Evolutionary conservation across 495 filamentous ascomycete species (phyloP), one percentile per base, ranked within the genome.

Genomic region (Hyaloscypha finlandica): DNA sequence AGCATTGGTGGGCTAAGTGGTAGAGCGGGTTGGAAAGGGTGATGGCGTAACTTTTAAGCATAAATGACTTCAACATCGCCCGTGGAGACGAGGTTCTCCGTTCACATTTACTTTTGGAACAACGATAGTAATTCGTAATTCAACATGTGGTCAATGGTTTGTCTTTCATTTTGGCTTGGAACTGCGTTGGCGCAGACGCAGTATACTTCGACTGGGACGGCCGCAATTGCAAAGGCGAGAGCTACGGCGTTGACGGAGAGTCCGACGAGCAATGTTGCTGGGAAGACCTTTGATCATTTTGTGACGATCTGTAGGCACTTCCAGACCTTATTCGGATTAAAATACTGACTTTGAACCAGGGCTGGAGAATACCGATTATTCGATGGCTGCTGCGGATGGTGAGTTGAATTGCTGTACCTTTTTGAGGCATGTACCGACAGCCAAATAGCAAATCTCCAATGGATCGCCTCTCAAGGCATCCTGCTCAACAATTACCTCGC

Each of bases 291-390:
- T 69, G 80, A 91, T 74, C 83, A 87, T 11, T 85, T 91, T 66
- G 81, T 86, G 39, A 81, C 84, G 64, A 86, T 93, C 72, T 92
- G 88, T 48, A 48, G 16, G 42, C 6, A 19, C 42, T 48, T 4
- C 9, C 16, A 19, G 11, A 37, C 42, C 16, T 14, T 48, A 19
- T 16, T 48, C 11, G 4, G 16, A 3, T 0, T 4, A 48, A 16
- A 1, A 4, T 14, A 12, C 16, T 48, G 42, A 48, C 16, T 16
- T 48, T 48, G 42, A 19, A 8, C 16, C 9, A 48, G 42, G 9
- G 87, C 79, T 92, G 16, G 90, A 92, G 78, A 93, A 92, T 72
- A 88, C 85, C 39, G 88, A 92, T 78, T 81, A 78, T 61, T 71
- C 63, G 58, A 70, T 74, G 32, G 74, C 72, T 20, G 71, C 68